Evolutionary conservation across 371 early-diverging fungal genomes (phyloP), one percentile per base, ranked within the genome.

Genomic region (Haplosporangium sp.): DNA sequence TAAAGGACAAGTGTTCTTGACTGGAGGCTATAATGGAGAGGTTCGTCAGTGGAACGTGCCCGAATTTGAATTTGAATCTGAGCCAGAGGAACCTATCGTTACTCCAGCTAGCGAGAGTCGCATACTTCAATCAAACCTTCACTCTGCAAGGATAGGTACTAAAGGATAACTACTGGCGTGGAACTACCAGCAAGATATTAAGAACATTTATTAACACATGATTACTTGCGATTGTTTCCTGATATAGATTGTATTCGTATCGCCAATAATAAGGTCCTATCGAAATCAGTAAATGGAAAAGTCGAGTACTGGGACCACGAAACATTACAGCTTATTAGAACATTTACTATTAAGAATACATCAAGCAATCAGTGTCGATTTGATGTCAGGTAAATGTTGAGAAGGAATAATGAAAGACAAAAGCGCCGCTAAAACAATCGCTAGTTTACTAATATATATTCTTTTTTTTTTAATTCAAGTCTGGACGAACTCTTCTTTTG

Each of bases 221-320:
- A 3, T 10, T 39, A 1, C 17, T 4, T 9, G 3, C 55, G 52
- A 62, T 42, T 35, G 3, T 7, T 56, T 15, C 13, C 15, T 20
- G 5, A 15, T 27, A 7, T 71, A 77, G 78, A 77, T 20, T 79
- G 81, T 40, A 74, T 79, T 59, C 87, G 90, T 42, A 92, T 88
- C 81, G 92, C 89, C 11, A 89, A 89, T 50, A 87, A 85, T 15
- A 86, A 87, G 67, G 85, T 94, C 0, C 61, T 96, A 4, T 86
- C 90, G 40, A 96, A 95, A 67, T 94, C 93, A 40, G 86, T 86
- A 39, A 88, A 92, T 70, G 95, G 95, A 17, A 88, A 90, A 53
- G 82, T 96, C 42, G 94, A 93, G 62, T 88, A 91, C 69, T 93
- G 93, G 93, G 87, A 94, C 71, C 71, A 89, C 17, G 85, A 85